These are phyloP conservation scores for Yamadazyma atmosphaerica DNA, from an alignment of 1,139 yeast genomes.

Conservation along the genomic window DNA sequence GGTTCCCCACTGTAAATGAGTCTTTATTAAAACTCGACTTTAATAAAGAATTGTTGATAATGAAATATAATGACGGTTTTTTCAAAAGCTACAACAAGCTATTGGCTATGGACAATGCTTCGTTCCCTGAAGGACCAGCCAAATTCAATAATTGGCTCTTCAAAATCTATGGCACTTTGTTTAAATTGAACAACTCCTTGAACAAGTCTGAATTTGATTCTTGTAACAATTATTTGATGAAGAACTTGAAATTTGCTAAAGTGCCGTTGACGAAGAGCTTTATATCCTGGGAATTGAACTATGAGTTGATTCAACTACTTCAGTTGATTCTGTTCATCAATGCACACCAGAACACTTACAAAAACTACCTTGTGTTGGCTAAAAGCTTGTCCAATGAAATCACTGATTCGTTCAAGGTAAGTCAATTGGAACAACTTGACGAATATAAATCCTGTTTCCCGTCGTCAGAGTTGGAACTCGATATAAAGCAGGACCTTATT, in stretches of 20 bases:
- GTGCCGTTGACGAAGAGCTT: constrained; percentile 13
- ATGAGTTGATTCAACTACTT: constrained; percentile 21
- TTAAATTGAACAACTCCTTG: constrained; percentile 19
- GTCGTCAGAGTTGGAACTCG: constrained; percentile 9
- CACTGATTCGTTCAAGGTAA: constrained; percentile 10
- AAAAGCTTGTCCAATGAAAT: constrained; percentile 15
- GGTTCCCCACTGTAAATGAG: constrained; percentile 8
- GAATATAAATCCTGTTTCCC: constrained; percentile 9
- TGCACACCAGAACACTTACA: constrained; percentile 2
- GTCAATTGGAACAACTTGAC: constrained; percentile 18
- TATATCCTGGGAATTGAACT: constrained; percentile 22
- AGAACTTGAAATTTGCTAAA: constrained; percentile 32
- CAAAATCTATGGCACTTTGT: constrained; percentile 26
- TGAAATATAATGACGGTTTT: constrained; percentile 17
- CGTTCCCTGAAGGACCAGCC: constrained; percentile 7
- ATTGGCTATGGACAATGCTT: constrained; percentile 21
- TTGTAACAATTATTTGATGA: constrained; percentile 27
- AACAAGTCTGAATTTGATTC: constrained; percentile 28
- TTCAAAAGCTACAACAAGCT: constrained; percentile 26
- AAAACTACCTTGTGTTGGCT: constrained; percentile 9
- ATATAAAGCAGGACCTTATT: constrained; percentile 11
- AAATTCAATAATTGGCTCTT: constrained; percentile 24
- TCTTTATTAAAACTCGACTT: constrained; percentile 22
- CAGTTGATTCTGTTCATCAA: constrained; percentile 28
- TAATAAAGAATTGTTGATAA: constrained; percentile 27